These are phyloP conservation scores for Monosporascus cannonballus DNA, from an alignment of 2,329 filamentous ascomycete species.

Conservation along the genomic window DNA sequence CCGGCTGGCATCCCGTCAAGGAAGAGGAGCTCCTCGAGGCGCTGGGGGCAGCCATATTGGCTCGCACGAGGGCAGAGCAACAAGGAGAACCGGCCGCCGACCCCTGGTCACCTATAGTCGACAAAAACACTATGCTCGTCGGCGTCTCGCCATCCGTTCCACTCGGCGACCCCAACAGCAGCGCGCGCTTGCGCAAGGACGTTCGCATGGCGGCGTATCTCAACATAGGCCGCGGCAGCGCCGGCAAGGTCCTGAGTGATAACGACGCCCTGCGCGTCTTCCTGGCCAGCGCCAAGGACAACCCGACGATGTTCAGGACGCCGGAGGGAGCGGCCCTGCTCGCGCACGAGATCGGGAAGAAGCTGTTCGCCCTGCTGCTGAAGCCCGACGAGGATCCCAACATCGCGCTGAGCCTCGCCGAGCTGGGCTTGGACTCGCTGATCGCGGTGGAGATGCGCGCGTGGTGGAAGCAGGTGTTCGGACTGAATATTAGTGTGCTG, in stretches of 20 bases:
- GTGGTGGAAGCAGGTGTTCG: conserved; percentile 27
- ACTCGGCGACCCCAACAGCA: too few species aligned
- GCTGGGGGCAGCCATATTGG: not conserved
- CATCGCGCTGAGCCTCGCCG: not conserved
- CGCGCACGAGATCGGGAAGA: conserved; percentile 3
- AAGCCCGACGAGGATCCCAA: conserved; percentile 3
- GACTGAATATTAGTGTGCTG: conserved; percentile 5
- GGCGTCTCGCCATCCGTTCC: too few species aligned
- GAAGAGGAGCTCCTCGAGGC: conserved; percentile 1
- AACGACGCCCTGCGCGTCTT: too few species aligned
- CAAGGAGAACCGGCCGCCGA: too few species aligned
- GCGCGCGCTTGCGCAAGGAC: too few species aligned
- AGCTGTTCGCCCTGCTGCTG: conserved; percentile 3
- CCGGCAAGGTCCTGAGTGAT: too few species aligned
- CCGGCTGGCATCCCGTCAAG: not conserved
- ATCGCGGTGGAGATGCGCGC: conserved; percentile 28
- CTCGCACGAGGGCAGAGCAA: not conserved
- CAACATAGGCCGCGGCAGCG: too few species aligned
- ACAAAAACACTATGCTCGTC: too few species aligned
- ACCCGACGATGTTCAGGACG: too few species aligned
- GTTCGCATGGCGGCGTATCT: too few species aligned
- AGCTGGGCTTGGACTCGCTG: conserved; percentile 9
- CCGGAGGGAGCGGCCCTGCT: not conserved
- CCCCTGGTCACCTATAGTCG: too few species aligned
- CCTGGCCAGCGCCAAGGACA: too few species aligned